Evolutionary conservation across 768 basidiomycete genomes (phyloP).

Genomic region (Lentinula edodes): DNA sequence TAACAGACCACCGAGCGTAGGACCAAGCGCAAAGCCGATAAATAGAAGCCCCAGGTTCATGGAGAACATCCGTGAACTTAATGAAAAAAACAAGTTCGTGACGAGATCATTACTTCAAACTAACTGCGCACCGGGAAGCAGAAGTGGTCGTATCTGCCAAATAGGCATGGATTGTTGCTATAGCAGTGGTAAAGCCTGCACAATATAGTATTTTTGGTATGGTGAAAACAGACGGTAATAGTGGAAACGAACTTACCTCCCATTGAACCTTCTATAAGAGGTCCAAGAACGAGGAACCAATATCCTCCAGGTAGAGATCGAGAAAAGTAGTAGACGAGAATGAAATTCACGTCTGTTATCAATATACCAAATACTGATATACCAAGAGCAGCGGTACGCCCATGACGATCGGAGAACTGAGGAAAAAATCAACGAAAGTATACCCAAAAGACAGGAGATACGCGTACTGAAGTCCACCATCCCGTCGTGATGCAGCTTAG

Average conservation of each 20-base stretch:
- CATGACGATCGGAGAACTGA: slow-evolving; percentile 73
- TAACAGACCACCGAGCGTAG: slow-evolving; percentile 56
- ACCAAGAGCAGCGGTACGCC: slow-evolving; percentile 61
- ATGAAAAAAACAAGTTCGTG: neutral
- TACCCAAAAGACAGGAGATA: neutral
- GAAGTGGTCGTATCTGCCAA: slow-evolving; percentile 61
- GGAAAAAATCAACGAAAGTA: neutral
- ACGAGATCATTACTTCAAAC: neutral
- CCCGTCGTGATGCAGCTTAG: slow-evolving; percentile 74
- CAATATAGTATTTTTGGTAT: neutral
- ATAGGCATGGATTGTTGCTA: slow-evolving; percentile 37
- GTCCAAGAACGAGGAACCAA: slow-evolving; percentile 67
- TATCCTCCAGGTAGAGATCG: slow-evolving; percentile 72
- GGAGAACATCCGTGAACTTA: slow-evolving; percentile 62
- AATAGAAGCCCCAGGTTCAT: slow-evolving; percentile 63
- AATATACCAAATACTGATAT: slow-evolving; percentile 58
- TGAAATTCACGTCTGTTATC: slow-evolving; percentile 57
- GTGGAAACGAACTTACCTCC: slow-evolving; percentile 49
- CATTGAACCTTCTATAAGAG: slow-evolving; percentile 59
- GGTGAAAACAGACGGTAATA: neutral
- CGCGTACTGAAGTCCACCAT: slow-evolving; percentile 79
- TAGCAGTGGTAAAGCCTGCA: slow-evolving; percentile 2
- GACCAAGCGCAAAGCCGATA: slow-evolving; percentile 67
- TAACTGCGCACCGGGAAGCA: slow-evolving; percentile 38
- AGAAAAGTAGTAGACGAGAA: slow-evolving; percentile 57